phyloP scores from a whole-genome alignment of 73 alveolate genomes.

The Paramecium biaurelia region DNA sequence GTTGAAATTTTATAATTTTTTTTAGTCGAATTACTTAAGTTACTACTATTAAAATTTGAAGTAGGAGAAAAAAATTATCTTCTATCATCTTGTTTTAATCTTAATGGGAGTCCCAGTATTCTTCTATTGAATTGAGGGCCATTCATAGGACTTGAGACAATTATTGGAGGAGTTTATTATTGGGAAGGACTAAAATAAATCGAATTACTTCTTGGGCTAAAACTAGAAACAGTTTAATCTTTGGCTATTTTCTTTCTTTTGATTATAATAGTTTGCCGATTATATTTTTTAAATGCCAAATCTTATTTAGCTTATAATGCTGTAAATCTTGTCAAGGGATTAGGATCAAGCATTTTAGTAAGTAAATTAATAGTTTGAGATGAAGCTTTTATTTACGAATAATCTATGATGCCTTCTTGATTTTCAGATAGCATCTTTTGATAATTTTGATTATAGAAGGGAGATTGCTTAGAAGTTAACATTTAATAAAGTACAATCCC shows the following conservation, averaged over 20 bases:
- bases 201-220: background rate
- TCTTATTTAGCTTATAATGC: background rate
- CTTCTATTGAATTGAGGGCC: background rate
- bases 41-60: background rate
- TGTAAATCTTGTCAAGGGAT: background rate
- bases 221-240: background rate
- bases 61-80: background rate
- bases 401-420: conserved; percentile 6
- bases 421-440: background rate
- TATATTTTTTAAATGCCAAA: background rate
- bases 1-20: background rate
- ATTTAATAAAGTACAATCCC: conserved; percentile 75
- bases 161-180: background rate
- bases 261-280: background rate
- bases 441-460: conserved; percentile 49
- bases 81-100: background rate
- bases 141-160: background rate
- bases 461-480: conserved; percentile 73
- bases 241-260: background rate
- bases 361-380: background rate
- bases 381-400: background rate
- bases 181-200: background rate
- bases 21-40: background rate
- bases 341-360: background rate
- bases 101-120: background rate